Base-by-base conservation (phyloP, 106 monocot species). In the Chionographis japonica region DNA sequence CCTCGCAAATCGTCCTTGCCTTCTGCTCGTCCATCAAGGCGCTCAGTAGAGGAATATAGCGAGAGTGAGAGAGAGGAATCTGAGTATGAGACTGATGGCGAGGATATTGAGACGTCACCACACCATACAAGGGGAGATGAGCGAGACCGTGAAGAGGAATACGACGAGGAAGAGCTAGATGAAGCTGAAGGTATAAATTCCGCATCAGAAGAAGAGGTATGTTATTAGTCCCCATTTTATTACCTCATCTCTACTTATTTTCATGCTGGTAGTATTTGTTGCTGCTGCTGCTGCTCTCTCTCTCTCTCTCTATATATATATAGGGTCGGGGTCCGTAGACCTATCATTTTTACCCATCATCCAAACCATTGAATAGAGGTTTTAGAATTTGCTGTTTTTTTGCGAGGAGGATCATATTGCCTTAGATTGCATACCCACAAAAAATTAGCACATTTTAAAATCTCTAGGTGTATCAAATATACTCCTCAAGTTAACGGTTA, bases 1-100 rank as follows among this genome's bases (percentile, higher is more conserved):
- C 63, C 76, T 19, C 81, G 79, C 17, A 84, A 81, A 52, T 54
- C 77, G 74, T 78, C 83, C 39, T 56, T 72, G 46, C 49, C 85
- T 70, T 55, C 83, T 67, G 65, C 36, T 60, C 81, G 77, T 56
- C 62, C 82, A 68, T 56, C 80, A 40, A 89, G 69, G 59, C 86
- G 77, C n/a, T 68, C 65, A 56, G 73, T 78, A 27, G 80, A 83
- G 54, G 84, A 86, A 37, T 88, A 86, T 63, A 87, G 81, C 66
- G 89, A 89, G 62, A 89, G 86, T 78, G 89, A 89, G 40, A 71
- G 72, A 72, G 92, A 92, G 64, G 95, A 92, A 77, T 97, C 95
- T 7, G 95, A 97, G 60, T 97, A 97, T 83, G 95, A 97, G 81
- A 89, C 57, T 69, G 95, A 91, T 46, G 91, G 88, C 3, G 91